A percentile compares a stretch with the other conserved stretches of the same genome.
These are phyloP conservation scores for Reticulascus tulasneorum DNA, from an alignment of 2,329 filamentous ascomycete species.

Conservation along the genomic window DNA sequence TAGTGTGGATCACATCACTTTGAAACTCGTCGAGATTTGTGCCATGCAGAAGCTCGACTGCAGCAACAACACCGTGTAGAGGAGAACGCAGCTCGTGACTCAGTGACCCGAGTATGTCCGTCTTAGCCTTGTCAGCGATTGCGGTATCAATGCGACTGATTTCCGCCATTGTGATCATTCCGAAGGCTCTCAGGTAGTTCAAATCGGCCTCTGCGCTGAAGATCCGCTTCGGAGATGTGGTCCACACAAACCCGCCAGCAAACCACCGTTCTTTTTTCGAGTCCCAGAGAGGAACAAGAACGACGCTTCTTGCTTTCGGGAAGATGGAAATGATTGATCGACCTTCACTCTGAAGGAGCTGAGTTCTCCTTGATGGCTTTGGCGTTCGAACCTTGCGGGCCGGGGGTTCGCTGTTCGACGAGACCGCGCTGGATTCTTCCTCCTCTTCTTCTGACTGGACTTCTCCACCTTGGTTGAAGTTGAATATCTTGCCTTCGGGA, in stretches of 20 bases:
- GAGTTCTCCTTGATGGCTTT: neutral
- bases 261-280: conserved; percentile 26
- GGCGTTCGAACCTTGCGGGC: neutral
- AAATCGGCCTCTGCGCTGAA: conserved; percentile 39
- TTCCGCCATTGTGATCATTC: conserved; percentile 50
- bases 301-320: conserved; percentile 21
- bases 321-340: neutral
- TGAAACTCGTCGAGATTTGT: conserved; percentile 39
- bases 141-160: conserved; percentile 35
- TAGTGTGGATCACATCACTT: conserved; percentile 41
- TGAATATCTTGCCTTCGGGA: conserved; percentile 28
- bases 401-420: neutral
- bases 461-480: conserved; percentile 21
- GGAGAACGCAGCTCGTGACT: conserved; percentile 60
- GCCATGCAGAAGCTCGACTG: conserved; percentile 47
- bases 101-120: conserved; percentile 55
- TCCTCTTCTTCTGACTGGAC: conserved; percentile 14
- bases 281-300: conserved; percentile 28
- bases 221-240: conserved; percentile 26
- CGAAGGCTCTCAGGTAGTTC: conserved; percentile 40
- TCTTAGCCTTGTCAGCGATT: conserved; percentile 34
- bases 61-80: conserved; percentile 55
- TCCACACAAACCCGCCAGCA: conserved; percentile 27
- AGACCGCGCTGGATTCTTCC: conserved; percentile 1
- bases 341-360: neutral